Base-by-base conservation (phyloP, 148 eudicot genomes). In the Heliamphora exappendiculata region DNA sequence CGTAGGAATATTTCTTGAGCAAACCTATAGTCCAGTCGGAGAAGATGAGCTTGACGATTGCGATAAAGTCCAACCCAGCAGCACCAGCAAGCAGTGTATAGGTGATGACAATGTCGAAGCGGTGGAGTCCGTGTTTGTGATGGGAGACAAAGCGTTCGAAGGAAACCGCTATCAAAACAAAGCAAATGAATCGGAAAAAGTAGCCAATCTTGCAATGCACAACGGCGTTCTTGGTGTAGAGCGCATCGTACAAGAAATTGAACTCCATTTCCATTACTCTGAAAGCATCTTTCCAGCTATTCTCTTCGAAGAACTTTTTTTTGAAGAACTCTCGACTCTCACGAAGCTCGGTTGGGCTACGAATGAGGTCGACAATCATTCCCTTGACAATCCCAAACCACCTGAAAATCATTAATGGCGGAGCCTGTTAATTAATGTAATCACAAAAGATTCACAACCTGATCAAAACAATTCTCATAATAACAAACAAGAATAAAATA, bases 31-130 rank as follows among this genome's bases (percentile, higher is more conserved):
- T 67, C 71, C 71, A 67, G 17, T 67, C 71, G 0, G 71, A 67
- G 51, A 67, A 67, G 45, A 67, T 42, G 31, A 67, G 71, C 51
- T 67, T 67, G 71, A 67, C 19, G 14, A 39, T 12, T n/a, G 71
- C 71, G 0, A 67, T 9, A 3, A 70, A 13, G 58, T 70, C 74
- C 58, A 70, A 49, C 12, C 20, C 37, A 49, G 29, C 14, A 16
- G 74, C 74, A 47, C 74, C 74, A 26, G 28, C 12, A 16, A 70
- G 24, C 58, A 70, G 36, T 26, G 74, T 70, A 41, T 70, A 45
- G 41, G 57, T 70, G 2, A n/a, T n/a, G n/a, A n/a, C n/a, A n/a
- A n/a, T n/a, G n/a, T n/a, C n/a, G n/a, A n/a, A n/a, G n/a, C n/a
- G 41, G 10, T 29, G 58, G 58, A 70, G 10, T 50, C 19, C 22